Evolutionary conservation across 768 basidiomycete species (phyloP).

Genomic region (Tylopilus sp.): DNA sequence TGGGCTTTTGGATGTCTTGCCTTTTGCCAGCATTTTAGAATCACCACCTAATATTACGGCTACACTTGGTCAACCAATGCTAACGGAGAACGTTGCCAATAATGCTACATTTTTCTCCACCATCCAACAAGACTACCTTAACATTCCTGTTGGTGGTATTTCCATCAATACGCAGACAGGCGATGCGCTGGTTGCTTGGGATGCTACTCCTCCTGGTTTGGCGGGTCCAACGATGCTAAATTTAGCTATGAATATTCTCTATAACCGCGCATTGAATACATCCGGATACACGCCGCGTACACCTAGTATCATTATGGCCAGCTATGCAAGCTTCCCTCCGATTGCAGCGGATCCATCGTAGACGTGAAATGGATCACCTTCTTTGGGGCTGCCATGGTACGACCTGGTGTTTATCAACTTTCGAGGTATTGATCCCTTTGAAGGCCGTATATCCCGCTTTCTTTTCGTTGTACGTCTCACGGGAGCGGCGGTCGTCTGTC

Average conservation of each 20-base stretch:
- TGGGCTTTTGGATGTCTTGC: constrained; percentile 28
- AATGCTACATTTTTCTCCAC: constrained; percentile 57
- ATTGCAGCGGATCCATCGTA: constrained; percentile 51
- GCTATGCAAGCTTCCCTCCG: constrained; percentile 56
- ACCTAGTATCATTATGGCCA: constrained; percentile 55
- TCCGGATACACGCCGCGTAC: constrained; percentile 36
- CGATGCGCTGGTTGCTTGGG: constrained; percentile 65
- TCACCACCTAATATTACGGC: constrained; percentile 53
- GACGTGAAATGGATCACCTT: constrained; percentile 75
- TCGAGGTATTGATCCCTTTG: neutral
- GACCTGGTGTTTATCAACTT: constrained; percentile 2
- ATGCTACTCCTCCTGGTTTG: constrained; percentile 54
- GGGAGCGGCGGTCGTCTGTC: constrained; percentile 62
- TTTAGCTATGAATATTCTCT: constrained; percentile 62
- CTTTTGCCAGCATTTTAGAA: constrained; percentile 39
- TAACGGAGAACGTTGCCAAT: constrained; percentile 43
- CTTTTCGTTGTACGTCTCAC: constrained; percentile 72
- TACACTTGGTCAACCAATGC: constrained; percentile 43
- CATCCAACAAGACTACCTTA: constrained; percentile 49
- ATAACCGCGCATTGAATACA: constrained; percentile 57
- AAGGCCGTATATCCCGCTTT: constrained; percentile 81
- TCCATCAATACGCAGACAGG: constrained; percentile 54
- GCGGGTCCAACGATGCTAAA: constrained; percentile 63
- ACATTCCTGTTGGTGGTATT: constrained; percentile 64
- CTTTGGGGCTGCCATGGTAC: constrained; percentile 69